phyloP scores from a whole-genome alignment of 169 alveolate species.

The Cryptosporidium andersoni region DNA sequence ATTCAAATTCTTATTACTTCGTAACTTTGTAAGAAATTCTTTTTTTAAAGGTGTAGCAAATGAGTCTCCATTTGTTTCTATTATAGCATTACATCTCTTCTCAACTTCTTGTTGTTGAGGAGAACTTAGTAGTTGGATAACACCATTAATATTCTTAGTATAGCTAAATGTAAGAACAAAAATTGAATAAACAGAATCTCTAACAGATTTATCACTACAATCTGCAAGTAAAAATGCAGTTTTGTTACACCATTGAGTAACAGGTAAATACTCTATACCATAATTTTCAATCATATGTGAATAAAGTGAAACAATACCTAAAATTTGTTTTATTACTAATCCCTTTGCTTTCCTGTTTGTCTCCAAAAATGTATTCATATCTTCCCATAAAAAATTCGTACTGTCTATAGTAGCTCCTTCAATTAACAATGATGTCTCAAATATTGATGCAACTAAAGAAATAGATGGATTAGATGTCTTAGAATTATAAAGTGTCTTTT shows the following conservation, averaged over 20 bases:
- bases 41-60: slow-evolving; percentile 18
- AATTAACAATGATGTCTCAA: slow-evolving; percentile 29
- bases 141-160: slow-evolving; percentile 3
- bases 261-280: slow-evolving; percentile 39
- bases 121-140: slow-evolving; percentile 10
- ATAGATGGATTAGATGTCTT: slow-evolving; percentile 51
- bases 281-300: slow-evolving; percentile 32
- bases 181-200: slow-evolving; percentile 24
- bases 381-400: slow-evolving; percentile 27
- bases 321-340: slow-evolving; percentile 18
- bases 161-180: slow-evolving; percentile 4
- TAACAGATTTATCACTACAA: slow-evolving; percentile 27
- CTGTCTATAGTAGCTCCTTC: slow-evolving; percentile 33
- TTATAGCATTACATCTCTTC: background rate
- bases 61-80: background rate
- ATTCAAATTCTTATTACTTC: slow-evolving; percentile 3
- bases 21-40: slow-evolving; percentile 6
- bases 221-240: slow-evolving; percentile 14
- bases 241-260: slow-evolving; percentile 13
- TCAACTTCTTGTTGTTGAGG: slow-evolving; percentile 41
- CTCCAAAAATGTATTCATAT: slow-evolving; percentile 31
- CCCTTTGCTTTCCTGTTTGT: slow-evolving; percentile 46
- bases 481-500: slow-evolving; percentile 17
- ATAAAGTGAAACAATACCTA: slow-evolving; percentile 41
- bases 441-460: slow-evolving; percentile 23